Evolutionary conservation across 202 grass and related monocot genomes (phyloP), one percentile per base, ranked within the genome.

Genomic region (Panicum virgatum): DNA sequence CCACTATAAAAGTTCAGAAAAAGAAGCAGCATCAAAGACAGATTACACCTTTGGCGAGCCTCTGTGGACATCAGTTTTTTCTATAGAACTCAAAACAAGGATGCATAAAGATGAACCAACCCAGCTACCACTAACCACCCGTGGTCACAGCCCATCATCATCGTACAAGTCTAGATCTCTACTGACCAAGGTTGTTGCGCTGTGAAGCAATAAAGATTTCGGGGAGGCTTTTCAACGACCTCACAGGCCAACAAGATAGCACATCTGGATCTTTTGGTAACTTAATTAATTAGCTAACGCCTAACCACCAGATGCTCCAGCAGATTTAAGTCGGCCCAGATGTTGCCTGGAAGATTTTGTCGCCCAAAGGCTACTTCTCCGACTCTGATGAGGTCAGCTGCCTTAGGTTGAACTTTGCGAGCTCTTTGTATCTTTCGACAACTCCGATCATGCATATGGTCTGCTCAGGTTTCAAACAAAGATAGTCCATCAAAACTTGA

Each of bases 361-460:
- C 36, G 12, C 2, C 26, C 60, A 27, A 13, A 62, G 47, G 54
- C 78, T 86, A 86, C 81, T 93, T 78, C 64, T 95, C 44, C 1
- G 90, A 77, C 64, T 95, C 44, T 0, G 90, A 70, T 53, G 90
- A 87, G 8, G 92, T 93, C 69, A 98, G 88, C 86, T 98, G 88
- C 87, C 92, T 95, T 44, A 96, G 53, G 76, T 98, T 96, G 90
- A 92, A 98, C 82, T 96, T 98, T 22, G 92, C 72, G 19, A 98
- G 88, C 77, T 91, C 82, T 30, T 96, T 95, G 65, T 98, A 98
- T 50, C 78, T 95, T 86, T 96, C 90, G 45, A 90, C 92, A 8
- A 93, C 89, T 30, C 96, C 96, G 19, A 98, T 80, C 80, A 91
- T 74, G 90, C 92, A 98, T 81, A 93, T 91, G 57, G 96, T 98